A percentile compares a stretch with the other conserved stretches of the same genome.
Evolutionary conservation across 2,329 filamentous ascomycete species (phyloP).

Genomic region (Coniochaeta pulveracea): DNA sequence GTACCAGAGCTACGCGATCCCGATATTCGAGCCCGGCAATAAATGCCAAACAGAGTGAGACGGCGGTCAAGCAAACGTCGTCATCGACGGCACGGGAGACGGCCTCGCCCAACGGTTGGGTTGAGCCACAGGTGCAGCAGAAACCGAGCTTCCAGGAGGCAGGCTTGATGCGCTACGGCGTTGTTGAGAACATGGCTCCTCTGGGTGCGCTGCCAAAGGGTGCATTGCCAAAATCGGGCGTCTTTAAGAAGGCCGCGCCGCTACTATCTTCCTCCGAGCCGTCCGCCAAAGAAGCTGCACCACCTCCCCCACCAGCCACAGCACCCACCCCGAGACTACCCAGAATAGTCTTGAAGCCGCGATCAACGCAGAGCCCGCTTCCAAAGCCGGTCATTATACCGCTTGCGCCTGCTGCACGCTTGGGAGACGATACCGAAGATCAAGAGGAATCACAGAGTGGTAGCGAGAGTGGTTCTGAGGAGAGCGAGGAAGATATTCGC

Average conservation of each 20-base stretch:
- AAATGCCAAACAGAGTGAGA: conserved; percentile 10
- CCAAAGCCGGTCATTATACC: conserved; percentile 10
- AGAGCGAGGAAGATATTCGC: conserved; percentile 14
- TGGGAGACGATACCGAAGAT: conserved; percentile 15
- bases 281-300: too few relatives aligned
- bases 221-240: too few relatives aligned
- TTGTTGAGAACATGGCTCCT: conserved; percentile 75
- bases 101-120: conserved; percentile 32
- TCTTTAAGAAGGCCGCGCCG: conserved; percentile 44
- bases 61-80: conserved; percentile 5
- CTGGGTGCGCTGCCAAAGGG: conserved; percentile 62
- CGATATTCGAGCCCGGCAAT: conserved; percentile 43
- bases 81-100: conserved; percentile 2
- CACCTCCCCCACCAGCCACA: conserved; percentile 10
- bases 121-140: conserved; percentile 46
- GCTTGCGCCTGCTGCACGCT: conserved; percentile 10
- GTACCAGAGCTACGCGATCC: conserved; percentile 40
- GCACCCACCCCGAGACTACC: conserved; percentile 13
- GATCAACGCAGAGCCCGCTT: conserved; percentile 14
- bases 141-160: conserved; percentile 69
- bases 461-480: too few relatives aligned
- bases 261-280: too few relatives aligned
- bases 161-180: conserved; percentile 61
- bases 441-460: conserved; percentile 9
- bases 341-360: conserved; percentile 33